Percentiles rank a stretch among this genome's conserved stretches.
Evolutionary conservation across 1,284 basidiomycete species (phyloP).

Genomic region (Malassezia pachydermatis): DNA sequence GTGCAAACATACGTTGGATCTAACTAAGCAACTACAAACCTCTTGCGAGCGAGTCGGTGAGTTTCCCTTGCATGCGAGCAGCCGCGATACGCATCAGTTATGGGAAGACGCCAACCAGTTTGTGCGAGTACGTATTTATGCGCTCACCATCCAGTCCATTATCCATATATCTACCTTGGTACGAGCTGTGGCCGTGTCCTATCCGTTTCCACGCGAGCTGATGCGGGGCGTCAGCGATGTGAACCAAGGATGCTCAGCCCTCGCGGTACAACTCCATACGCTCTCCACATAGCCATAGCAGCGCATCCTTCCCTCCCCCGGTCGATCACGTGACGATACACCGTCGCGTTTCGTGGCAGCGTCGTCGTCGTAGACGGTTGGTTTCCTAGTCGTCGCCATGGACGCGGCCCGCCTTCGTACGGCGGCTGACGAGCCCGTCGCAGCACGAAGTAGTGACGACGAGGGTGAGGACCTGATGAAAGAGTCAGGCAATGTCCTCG

Average conservation of each 20-base stretch:
- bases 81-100: conserved; percentile 20
- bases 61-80: not conserved
- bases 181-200: conserved; percentile 24
- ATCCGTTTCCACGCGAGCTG: conserved; percentile 31
- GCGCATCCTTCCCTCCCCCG: no score
- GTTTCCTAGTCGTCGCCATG: not conserved
- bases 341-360: not conserved
- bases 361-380: no score
- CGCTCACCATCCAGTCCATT: conserved; percentile 18
- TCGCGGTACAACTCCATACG: conserved; percentile 37
- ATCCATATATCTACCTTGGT: conserved; percentile 36
- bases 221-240: conserved; percentile 30
- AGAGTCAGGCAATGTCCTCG: conserved; percentile 35
- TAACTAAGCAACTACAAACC: conserved; percentile 4
- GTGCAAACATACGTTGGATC: conserved; percentile 16
- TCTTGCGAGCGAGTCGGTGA: conserved; percentile 9
- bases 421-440: conserved; percentile 3
- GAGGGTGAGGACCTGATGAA: conserved; percentile 42
- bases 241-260: conserved; percentile 29
- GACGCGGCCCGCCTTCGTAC: conserved; percentile 2
- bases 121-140: conserved; percentile 20
- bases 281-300: conserved; percentile 13
- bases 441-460: conserved; percentile 21
- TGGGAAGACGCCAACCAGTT: conserved; percentile 35
- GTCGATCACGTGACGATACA: conserved; percentile 7